Percentiles rank a stretch among this genome's conserved stretches.
These are phyloP conservation scores for Dalechampia spathulata DNA, from an alignment of 441 rosid species.

Conservation along the genomic window DNA sequence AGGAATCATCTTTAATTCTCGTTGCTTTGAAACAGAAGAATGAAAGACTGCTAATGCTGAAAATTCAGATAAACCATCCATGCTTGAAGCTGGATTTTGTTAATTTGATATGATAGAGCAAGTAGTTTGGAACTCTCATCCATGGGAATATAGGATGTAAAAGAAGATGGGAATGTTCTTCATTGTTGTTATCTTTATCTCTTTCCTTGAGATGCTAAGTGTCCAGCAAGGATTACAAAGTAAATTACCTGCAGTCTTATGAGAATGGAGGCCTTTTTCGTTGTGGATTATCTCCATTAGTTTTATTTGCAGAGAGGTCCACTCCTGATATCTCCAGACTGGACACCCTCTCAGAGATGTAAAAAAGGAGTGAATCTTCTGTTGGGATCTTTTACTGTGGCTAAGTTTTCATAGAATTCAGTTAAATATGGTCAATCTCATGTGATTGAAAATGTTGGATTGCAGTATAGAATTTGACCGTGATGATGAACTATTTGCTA, in stretches of 20 bases:
- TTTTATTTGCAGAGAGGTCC: too few relatives aligned
- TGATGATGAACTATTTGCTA: slow-evolving; percentile 93
- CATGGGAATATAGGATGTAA: background rate
- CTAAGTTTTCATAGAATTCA: background rate
- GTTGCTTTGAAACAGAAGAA: background rate
- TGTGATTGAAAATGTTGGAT: slow-evolving; percentile 13
- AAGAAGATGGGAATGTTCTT: background rate
- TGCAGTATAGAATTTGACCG: slow-evolving; percentile 97
- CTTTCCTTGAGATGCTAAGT: background rate
- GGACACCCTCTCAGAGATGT: background rate
- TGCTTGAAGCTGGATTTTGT: background rate
- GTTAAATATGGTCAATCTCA: slow-evolving; percentile 2
- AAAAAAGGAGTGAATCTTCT: background rate
- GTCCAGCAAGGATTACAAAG: background rate
- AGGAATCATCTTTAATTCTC: background rate
- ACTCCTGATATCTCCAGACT: background rate
- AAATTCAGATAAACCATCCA: background rate
- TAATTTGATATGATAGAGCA: background rate
- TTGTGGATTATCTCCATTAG: too few relatives aligned
- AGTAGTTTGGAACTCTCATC: background rate
- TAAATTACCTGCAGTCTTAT: background rate
- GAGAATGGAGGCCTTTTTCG: too few relatives aligned
- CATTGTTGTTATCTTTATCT: background rate
- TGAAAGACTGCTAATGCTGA: background rate
- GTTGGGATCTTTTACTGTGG: background rate